phyloP scores from a whole-genome alignment of 2,329 filamentous ascomycete genomes.

The Emericellopsis atlantica region DNA sequence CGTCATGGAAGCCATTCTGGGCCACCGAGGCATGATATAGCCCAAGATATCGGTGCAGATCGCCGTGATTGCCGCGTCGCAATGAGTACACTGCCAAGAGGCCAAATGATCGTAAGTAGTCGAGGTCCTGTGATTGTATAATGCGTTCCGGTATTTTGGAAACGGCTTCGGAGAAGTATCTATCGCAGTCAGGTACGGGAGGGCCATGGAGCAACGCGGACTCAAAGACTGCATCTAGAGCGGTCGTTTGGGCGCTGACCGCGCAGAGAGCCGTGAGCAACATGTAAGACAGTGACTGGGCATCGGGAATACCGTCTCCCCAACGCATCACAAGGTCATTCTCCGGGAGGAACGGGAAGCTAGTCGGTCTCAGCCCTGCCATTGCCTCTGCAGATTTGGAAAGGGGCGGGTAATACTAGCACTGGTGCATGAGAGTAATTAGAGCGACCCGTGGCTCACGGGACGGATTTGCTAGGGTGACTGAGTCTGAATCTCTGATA shows the following conservation, averaged over 20 bases:
- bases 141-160: neutral
- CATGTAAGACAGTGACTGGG: neutral
- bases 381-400: no score
- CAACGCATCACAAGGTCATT: slow-evolving; percentile 1
- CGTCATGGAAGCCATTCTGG: slow-evolving; percentile 7
- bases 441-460: no score
- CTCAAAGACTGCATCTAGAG: slow-evolving; percentile 1
- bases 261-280: slow-evolving; percentile 1
- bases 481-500: no score
- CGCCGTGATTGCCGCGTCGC: slow-evolving; percentile 1
- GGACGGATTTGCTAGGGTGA: no score
- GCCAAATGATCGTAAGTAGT: slow-evolving; percentile 1
- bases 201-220: neutral
- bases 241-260: slow-evolving; percentile 3
- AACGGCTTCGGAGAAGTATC: slow-evolving; percentile 1
- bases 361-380: neutral
- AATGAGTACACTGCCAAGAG: slow-evolving; percentile 1
- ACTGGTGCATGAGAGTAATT: no score
- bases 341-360: slow-evolving; percentile 1
- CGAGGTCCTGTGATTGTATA: neutral
- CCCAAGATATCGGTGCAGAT: slow-evolving; percentile 6
- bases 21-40: slow-evolving; percentile 9
- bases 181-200: neutral
- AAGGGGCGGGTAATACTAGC: no score
- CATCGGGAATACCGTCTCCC: neutral